These are phyloP conservation scores for Lasiosphaeria hispida DNA, from an alignment of 495 filamentous ascomycete genomes.

Conservation along the genomic window DNA sequence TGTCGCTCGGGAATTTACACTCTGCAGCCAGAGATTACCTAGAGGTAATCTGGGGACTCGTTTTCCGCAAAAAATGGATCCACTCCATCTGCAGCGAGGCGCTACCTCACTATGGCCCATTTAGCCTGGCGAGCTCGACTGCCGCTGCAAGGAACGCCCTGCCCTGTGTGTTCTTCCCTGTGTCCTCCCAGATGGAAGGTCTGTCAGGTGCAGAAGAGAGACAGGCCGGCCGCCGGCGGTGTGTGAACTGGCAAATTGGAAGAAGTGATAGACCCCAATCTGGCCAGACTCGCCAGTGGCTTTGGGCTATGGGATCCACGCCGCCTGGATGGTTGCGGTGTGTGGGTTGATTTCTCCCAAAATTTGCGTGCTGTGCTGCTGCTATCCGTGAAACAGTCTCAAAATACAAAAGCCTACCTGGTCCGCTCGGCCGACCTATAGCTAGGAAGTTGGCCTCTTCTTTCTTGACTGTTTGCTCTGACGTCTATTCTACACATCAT, in stretches of 20 bases:
- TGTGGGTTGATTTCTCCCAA: conserved; percentile 1
- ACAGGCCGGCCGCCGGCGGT: not conserved
- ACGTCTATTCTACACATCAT: not conserved
- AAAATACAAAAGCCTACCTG: conserved; percentile 17
- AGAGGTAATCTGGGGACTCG: conserved; percentile 1
- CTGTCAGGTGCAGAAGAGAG: not conserved
- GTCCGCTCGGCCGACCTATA: conserved; percentile 2
- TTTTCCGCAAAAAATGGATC: not conserved
- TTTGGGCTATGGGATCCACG: not conserved
- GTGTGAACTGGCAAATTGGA: not conserved
- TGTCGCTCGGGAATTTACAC: conserved; percentile 8
- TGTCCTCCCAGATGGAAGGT: not conserved
- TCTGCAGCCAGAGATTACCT: too few relatives aligned
- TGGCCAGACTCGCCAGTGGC: conserved; percentile 14
- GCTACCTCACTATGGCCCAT: conserved; percentile 5
- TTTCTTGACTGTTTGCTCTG: not conserved
- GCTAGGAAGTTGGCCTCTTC: conserved; percentile 11
- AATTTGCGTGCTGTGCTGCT: conserved; percentile 12
- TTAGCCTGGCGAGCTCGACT: conserved; percentile 28
- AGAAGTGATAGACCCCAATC: not conserved
- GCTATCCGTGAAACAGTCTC: conserved; percentile 25
- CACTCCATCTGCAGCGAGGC: not conserved
- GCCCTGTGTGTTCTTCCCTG: conserved; percentile 1
- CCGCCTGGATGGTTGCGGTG: not conserved
- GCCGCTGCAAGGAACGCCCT: conserved; percentile 32